These are phyloP conservation scores for Pestalotiopsis sp. DNA, from an alignment of 2,329 filamentous ascomycete species.

Conservation along the genomic window DNA sequence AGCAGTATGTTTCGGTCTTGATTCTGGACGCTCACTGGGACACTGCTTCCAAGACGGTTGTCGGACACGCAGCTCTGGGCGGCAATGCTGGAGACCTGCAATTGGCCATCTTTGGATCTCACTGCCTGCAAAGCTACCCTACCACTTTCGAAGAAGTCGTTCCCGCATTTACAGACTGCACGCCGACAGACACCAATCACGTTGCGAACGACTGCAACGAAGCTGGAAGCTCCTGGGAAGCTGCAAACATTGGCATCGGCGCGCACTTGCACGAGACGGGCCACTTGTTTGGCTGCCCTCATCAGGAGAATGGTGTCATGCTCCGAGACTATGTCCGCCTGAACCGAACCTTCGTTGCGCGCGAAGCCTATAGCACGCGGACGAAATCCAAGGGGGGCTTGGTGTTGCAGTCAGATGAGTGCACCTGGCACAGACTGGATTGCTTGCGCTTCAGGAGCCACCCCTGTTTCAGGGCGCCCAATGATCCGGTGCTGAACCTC, in stretches of 20 bases:
- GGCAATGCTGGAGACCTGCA: constrained; percentile 73
- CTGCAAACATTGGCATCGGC: constrained; percentile 92
- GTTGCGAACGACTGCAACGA: constrained; percentile 88
- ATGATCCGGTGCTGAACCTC: constrained; percentile 63
- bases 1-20: constrained; percentile 84
- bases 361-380: constrained; percentile 84
- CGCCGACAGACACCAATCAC: constrained; percentile 77
- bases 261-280: constrained; percentile 91
- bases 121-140: constrained; percentile 89
- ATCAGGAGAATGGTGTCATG: constrained; percentile 93
- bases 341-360: constrained; percentile 79
- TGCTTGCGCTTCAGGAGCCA: constrained; percentile 87
- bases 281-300: constrained; percentile 86
- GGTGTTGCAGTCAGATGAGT: constrained; percentile 79
- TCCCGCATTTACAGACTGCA: constrained; percentile 87
- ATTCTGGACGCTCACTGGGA: constrained; percentile 92
- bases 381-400: constrained; percentile 82
- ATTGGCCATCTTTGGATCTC: constrained; percentile 89
- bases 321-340: constrained; percentile 82
- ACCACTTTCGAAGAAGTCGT: constrained; percentile 87
- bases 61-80: constrained; percentile 83
- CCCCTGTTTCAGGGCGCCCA: constrained; percentile 84
- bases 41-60: constrained; percentile 66
- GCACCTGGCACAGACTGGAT: constrained; percentile 88
- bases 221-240: constrained; percentile 89